Base-by-base conservation (phyloP, 2,329 filamentous ascomycete species). In the Rhynchosporium agropyri region DNA sequence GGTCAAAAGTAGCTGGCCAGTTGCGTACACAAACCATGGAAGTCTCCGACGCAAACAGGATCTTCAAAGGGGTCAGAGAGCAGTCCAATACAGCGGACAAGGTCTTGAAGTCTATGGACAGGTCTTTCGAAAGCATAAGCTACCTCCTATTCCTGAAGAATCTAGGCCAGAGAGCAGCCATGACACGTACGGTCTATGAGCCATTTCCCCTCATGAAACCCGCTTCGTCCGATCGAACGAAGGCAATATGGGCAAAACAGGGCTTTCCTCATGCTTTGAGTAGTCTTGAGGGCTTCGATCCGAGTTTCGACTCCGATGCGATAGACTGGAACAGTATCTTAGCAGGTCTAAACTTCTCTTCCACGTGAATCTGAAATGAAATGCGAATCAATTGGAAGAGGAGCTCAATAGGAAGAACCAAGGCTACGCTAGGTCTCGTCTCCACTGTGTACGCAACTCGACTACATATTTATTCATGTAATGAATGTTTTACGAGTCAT, bases 311-410 rank as follows among this genome's bases (percentile, higher is more conserved):
- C 28, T 49, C 29, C 20, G 46, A 29, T 9, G 46, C 20, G 9
- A 13, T 49, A n/a, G 46, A 49, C 13, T 49, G 46, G 46, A 20
- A 49, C 28, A 49, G 46, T n/a, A 49, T 49, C 15, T n/a, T 49
- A 31, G 12, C 46, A 10, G 46, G 46, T 31, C 15, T 49, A 12
- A 31, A 49, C n/a, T 28, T 26, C n/a, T 31, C 46, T 5, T 49
- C 29, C 28, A 49, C 28, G 4, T 49, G 13, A 49, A 15, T 10
- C 4, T 9, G 10, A 15, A 9, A 9, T 4, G 6, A 29, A 1
- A 6, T 26, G n/a, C 8, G 40, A 10, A 29, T 46, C 12, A 13
- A 5, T 4, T 43, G 42, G 6, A 7, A 20, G 42, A n/a, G 42
- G 20, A 43, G 13, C 5, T 43, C 12, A 4, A n/a, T 5, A 3